Base-by-base conservation (phyloP, 805 yeast genomes). In the Schizosaccharomyces octosporus region DNA sequence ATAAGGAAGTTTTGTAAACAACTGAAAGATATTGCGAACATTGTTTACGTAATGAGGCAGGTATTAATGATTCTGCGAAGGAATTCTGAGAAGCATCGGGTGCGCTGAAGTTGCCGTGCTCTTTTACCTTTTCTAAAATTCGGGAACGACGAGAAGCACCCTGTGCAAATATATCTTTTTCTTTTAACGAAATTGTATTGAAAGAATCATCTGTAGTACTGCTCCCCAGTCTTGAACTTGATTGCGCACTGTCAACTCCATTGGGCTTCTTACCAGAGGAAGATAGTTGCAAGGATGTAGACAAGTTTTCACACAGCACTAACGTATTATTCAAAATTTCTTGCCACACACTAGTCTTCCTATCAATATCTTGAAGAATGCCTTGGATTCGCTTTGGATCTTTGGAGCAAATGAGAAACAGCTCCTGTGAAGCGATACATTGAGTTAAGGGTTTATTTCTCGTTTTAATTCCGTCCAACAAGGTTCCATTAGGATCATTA, bases 341-440 rank as follows among this genome's bases (percentile, higher is more conserved):
- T 7, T 65, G 64, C 76, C 76, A 74, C 5, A 67, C 61, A 27
- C 69, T 61, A 11, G 63, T 66, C 4, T 65, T 67, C n/a, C 69
- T 66, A 31, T 69, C 71, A 4, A 69, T 66, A 57, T 74, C 75
- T n/a, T 62, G 63, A 63, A 64, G 74, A 5, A 74, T 71, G n/a
- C 65, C 27, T 29, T 62, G 63, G 27, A 77, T 65, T n/a, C 77
- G 67, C 13, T 62, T 64, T 15, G 65, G 63, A 55, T 67, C 65
- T 41, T 64, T 64, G 43, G 64, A 63, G 5, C 73, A 67, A 51
- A 74, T 69, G 29, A 63, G 62, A 17, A 64, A 61, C 11, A 75
- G 66, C 62, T 74, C 77, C 58, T 70, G 68, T 67, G 72, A 74
- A 0, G 78, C 77, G 21, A 67, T 64, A 7, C 70, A 63, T 57